A percentile compares a stretch with the other conserved stretches of the same genome.
phyloP scores from a whole-genome alignment of 495 filamentous ascomycete genomes.

The Hyaloscypha bicolor region DNA sequence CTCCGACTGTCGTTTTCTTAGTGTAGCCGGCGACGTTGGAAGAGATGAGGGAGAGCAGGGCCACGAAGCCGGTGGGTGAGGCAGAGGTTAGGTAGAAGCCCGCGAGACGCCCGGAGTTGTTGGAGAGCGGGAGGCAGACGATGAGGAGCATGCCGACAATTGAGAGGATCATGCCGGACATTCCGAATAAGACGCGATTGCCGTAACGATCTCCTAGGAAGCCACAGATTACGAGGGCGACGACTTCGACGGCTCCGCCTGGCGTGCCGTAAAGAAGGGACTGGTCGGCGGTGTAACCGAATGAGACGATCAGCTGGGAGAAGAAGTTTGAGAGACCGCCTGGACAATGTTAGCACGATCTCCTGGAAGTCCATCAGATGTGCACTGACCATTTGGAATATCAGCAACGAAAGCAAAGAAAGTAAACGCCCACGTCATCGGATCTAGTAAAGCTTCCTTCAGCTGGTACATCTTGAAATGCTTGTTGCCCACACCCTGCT shows the following conservation, averaged over 20 bases:
- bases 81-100: conserved; percentile 36
- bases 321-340: conserved; percentile 69
- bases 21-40: conserved; percentile 74
- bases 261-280: conserved; percentile 68
- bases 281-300: conserved; percentile 59
- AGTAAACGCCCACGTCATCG: conserved; percentile 62
- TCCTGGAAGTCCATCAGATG: conserved; percentile 35
- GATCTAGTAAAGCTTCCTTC: conserved; percentile 56
- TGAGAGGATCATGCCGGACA: conserved; percentile 40
- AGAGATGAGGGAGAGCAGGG: conserved; percentile 27
- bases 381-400: conserved; percentile 47
- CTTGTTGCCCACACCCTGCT: conserved; percentile 68
- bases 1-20: conserved; percentile 68
- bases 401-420: conserved; percentile 52
- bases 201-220: conserved; percentile 60
- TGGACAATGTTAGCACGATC: conserved; percentile 3
- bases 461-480: conserved; percentile 62
- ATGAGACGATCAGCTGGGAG: conserved; percentile 63
- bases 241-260: conserved; percentile 66
- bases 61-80: conserved; percentile 50
- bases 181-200: conserved; percentile 53
- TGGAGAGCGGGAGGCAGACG: conserved; percentile 61
- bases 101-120: conserved; percentile 32
- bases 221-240: conserved; percentile 60
- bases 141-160: conserved; percentile 67